Percentiles rank a stretch among this genome's conserved stretches.
Evolutionary conservation across 2,329 filamentous ascomycete species (phyloP).

Genomic region (Aureobasidium melanogenum): DNA sequence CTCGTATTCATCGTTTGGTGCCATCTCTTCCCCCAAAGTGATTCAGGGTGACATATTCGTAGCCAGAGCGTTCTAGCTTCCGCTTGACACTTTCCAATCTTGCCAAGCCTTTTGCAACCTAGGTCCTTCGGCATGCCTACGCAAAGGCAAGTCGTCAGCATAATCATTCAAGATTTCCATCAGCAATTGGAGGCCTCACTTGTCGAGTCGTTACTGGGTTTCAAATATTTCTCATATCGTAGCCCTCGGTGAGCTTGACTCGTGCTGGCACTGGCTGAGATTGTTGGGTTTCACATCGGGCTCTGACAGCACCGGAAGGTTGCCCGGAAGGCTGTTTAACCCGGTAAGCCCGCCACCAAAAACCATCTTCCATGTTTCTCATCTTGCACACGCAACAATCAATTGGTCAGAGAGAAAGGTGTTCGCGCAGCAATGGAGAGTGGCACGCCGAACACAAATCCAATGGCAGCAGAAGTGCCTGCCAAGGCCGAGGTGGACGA

Average conservation of each 20-base stretch:
- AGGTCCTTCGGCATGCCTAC: not conserved
- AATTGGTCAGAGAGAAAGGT: not conserved
- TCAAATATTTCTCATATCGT: not conserved
- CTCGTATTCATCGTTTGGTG: not conserved
- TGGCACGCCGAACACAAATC: constrained; percentile 2
- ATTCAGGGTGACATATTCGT: not conserved
- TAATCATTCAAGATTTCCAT: not conserved
- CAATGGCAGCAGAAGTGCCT: constrained; percentile 20
- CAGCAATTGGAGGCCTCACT: not conserved
- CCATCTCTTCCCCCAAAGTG: not conserved
- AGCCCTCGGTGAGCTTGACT: not conserved
- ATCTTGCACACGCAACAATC: not conserved
- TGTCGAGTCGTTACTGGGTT: not conserved
- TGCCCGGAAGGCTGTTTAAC: not conserved
- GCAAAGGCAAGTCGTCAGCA: not conserved
- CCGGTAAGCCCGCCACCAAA: constrained; percentile 3
- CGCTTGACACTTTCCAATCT: not conserved
- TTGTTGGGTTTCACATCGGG: not conserved
- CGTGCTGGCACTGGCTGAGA: not conserved
- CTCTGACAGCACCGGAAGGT: not conserved
- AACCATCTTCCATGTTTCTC: not conserved
- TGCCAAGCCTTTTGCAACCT: not conserved
- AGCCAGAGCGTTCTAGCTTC: not conserved
- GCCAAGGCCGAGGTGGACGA: constrained; percentile 39
- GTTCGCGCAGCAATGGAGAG: constrained; percentile 11